Evolutionary conservation across 495 filamentous ascomycete species (phyloP).

Genomic region (Aspergillus taichungensis): DNA sequence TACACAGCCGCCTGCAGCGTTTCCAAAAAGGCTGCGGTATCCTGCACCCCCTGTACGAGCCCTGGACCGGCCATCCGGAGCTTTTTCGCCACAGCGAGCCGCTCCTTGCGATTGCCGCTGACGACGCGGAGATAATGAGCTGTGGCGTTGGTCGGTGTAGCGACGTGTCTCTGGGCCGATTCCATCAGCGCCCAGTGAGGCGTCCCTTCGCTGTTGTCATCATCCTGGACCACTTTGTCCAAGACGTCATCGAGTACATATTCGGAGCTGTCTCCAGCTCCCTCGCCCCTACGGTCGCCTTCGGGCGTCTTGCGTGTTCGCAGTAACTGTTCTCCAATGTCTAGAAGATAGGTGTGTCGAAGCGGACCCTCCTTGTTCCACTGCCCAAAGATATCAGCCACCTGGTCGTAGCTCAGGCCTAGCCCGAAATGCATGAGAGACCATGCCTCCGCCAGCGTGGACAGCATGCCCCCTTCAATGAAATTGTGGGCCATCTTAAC

Average conservation of each 20-base stretch:
- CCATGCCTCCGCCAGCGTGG: slow-evolving; percentile 55
- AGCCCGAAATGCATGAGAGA: slow-evolving; percentile 52
- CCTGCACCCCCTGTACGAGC: slow-evolving; percentile 29
- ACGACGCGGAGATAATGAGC: slow-evolving; percentile 60
- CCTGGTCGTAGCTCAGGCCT: slow-evolving; percentile 52
- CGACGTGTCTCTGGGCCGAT: slow-evolving; percentile 51
- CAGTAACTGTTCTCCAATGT: slow-evolving; percentile 58
- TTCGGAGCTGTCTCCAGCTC: slow-evolving; percentile 18
- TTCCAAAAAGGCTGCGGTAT: slow-evolving; percentile 46
- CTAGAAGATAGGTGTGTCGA: slow-evolving; percentile 50
- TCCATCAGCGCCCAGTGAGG: slow-evolving; percentile 57
- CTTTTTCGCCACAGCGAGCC: slow-evolving; percentile 38
- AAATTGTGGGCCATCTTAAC: slow-evolving; percentile 77
- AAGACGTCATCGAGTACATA: slow-evolving; percentile 56
- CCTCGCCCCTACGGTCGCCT: slow-evolving; percentile 36
- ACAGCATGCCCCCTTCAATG: slow-evolving; percentile 66
- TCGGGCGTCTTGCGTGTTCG: slow-evolving; percentile 29
- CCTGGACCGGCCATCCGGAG: slow-evolving; percentile 34
- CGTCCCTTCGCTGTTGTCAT: slow-evolving; percentile 60
- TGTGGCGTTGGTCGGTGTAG: slow-evolving; percentile 53
- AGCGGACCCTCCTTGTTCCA: slow-evolving; percentile 56
- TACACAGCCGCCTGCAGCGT: slow-evolving; percentile 54
- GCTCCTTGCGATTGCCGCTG: slow-evolving; percentile 51
- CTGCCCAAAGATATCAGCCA: slow-evolving; percentile 48
- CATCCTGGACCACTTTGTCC: slow-evolving; percentile 72